phyloP scores from a whole-genome alignment of 2,329 filamentous ascomycete genomes.

The Aureobasidium subglaciale region DNA sequence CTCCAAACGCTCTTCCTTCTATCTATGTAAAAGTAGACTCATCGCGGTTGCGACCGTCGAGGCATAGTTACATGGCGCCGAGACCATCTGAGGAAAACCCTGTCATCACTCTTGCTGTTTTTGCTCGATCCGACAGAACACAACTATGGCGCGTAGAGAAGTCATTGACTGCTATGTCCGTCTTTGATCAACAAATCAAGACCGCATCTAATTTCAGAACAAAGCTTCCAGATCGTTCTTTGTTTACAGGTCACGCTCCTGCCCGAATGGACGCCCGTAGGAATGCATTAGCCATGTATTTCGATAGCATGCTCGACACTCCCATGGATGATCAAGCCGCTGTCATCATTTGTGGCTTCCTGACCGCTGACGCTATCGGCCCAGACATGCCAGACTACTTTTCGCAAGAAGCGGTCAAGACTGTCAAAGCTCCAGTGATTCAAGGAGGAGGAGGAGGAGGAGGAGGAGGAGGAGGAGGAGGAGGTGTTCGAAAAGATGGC shows the following conservation, averaged over 20 bases:
- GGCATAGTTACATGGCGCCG: slow-evolving; percentile 73
- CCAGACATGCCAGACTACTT: slow-evolving; percentile 47
- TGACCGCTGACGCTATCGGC: slow-evolving; percentile 61
- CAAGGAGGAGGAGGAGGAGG: no score
- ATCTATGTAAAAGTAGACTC: slow-evolving; percentile 84
- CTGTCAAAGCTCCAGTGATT: slow-evolving; percentile 25
- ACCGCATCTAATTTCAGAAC: slow-evolving; percentile 64
- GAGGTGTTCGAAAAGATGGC: slow-evolving; percentile 58
- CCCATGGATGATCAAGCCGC: slow-evolving; percentile 71
- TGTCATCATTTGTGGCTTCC: slow-evolving; percentile 75
- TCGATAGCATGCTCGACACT: slow-evolving; percentile 77
- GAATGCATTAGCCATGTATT: slow-evolving; percentile 71
- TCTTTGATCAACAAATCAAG: slow-evolving; percentile 74
- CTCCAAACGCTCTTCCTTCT: slow-evolving; percentile 80
- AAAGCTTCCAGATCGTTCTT: slow-evolving; percentile 70
- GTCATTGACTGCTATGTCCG: slow-evolving; percentile 71
- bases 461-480: no score
- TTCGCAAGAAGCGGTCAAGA: slow-evolving; percentile 1
- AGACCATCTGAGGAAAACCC: slow-evolving; percentile 83
- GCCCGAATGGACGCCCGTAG: slow-evolving; percentile 87
- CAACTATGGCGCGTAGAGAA: slow-evolving; percentile 96
- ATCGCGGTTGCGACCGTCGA: slow-evolving; percentile 86
- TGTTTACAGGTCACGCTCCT: slow-evolving; percentile 89
- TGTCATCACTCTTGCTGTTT: slow-evolving; percentile 84
- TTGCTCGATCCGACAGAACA: slow-evolving; percentile 64